Percentiles rank a stretch among this genome's conserved stretches.
Evolutionary conservation across 164 flowering plant genomes (phyloP).

Genomic region (grape (Vitis vinifera)): DNA sequence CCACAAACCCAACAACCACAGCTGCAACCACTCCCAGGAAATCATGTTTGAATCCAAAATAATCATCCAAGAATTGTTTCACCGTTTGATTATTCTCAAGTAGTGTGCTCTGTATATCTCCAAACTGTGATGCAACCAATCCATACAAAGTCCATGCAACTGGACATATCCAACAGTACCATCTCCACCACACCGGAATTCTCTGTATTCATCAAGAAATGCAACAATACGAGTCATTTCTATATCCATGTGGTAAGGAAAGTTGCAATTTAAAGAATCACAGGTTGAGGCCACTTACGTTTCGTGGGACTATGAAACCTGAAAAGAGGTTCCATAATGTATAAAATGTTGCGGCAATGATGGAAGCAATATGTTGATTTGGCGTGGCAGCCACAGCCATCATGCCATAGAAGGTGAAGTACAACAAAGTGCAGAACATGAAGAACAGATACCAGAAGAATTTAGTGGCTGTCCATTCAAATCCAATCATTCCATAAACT

Average conservation of each 20-base stretch:
- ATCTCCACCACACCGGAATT: neutral
- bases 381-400: conserved; percentile 58
- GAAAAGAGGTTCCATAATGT: conserved; percentile 46
- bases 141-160: conserved; percentile 23
- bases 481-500: conserved; percentile 61
- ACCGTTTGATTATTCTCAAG: conserved; percentile 18
- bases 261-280: neutral
- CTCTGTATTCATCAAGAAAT: neutral
- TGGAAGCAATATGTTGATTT: conserved; percentile 37
- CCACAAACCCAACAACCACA: conserved; percentile 13
- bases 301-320: conserved; percentile 34
- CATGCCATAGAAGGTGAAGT: conserved; percentile 64
- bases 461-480: conserved; percentile 48
- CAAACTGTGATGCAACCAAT: conserved; percentile 17
- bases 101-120: conserved; percentile 4
- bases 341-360: conserved; percentile 27
- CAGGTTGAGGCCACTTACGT: conserved; percentile 10
- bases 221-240: no score
- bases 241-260: no score
- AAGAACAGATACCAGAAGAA: conserved; percentile 54
- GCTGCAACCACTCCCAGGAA: conserved; percentile 34
- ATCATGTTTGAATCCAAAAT: conserved; percentile 30
- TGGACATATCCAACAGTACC: conserved; percentile 1
- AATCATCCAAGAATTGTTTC: conserved; percentile 17
- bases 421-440: conserved; percentile 48